Conservation (phyloP, 2,329 filamentous ascomycete species). For the Teratosphaeria zuluensis region DNA sequence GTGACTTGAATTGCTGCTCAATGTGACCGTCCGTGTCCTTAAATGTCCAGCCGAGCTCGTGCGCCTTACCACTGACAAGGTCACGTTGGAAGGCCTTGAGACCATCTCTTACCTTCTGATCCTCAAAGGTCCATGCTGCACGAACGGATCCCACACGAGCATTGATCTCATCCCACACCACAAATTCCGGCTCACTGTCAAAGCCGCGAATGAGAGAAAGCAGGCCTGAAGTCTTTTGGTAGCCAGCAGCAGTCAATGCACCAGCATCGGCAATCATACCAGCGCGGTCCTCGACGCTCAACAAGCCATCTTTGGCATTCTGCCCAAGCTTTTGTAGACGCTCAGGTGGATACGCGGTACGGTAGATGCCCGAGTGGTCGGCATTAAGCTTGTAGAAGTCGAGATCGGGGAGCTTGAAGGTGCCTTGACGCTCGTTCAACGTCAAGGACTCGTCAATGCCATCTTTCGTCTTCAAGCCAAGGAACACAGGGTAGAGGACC, state of each 20-base stretch:
- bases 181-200: conserved; percentile 70
- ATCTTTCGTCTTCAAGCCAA: conserved; percentile 75
- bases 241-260: conserved; percentile 78
- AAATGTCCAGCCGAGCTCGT: conserved; percentile 83
- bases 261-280: conserved; percentile 87
- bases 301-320: conserved; percentile 68
- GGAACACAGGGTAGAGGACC: conserved; percentile 79
- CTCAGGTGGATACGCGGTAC: conserved; percentile 76
- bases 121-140: conserved; percentile 81
- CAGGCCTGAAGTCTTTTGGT: conserved; percentile 85
- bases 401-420: conserved; percentile 65
- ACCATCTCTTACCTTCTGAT: conserved; percentile 60
- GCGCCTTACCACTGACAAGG: conserved; percentile 67
- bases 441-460: conserved; percentile 70
- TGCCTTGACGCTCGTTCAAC: conserved; percentile 60
- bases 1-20: conserved; percentile 85
- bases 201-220: conserved; percentile 79
- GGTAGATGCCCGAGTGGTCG: conserved; percentile 85
- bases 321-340: conserved; percentile 79
- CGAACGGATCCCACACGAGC: conserved; percentile 69
- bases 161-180: conserved; percentile 91
- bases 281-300: conserved; percentile 82
- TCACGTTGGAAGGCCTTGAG: conserved; percentile 76
- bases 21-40: conserved; percentile 77
- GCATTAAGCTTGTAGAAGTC: conserved; percentile 97